phyloP scores from a whole-genome alignment of 1,284 basidiomycete species.

The Hemileia vastatrix region DNA sequence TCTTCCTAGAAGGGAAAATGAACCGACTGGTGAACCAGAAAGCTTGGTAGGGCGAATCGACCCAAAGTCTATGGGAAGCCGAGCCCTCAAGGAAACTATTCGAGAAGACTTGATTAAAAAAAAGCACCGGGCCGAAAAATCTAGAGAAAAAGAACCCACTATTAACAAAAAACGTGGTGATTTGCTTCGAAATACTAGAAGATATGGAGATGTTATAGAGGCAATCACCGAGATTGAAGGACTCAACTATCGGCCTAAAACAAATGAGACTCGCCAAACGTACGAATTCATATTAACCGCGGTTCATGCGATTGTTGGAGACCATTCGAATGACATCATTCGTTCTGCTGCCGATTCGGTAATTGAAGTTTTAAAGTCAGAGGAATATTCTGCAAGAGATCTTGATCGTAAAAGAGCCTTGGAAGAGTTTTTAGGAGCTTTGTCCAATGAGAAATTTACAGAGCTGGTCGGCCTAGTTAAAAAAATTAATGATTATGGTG shows the following conservation, averaged over 20 bases:
- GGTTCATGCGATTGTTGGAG: constrained; percentile 71
- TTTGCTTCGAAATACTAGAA: constrained; percentile 5
- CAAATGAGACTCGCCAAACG: constrained; percentile 84
- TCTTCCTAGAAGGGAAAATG: constrained; percentile 54
- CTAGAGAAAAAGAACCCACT: no score
- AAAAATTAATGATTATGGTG: constrained; percentile 92
- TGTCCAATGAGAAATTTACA: constrained; percentile 68
- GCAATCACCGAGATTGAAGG: constrained; percentile 73
- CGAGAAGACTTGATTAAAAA: constrained; percentile 85
- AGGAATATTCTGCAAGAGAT: constrained; percentile 65
- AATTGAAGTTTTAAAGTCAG: constrained; percentile 81
- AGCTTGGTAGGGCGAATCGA: constrained; percentile 85
- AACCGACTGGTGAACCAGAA: constrained; percentile 91
- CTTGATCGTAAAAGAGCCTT: constrained; percentile 97
- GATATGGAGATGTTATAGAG: constrained; percentile 79
- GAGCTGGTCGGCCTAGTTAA: constrained; percentile 80
- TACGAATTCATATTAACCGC: constrained; percentile 84
- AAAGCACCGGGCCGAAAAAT: constrained; percentile 50
- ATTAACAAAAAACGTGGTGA: no score
- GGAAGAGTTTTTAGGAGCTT: constrained; percentile 62
- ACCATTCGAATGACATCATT: constrained; percentile 90
- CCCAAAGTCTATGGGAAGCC: constrained; percentile 84
- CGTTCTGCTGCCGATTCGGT: constrained; percentile 86
- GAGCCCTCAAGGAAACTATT: constrained; percentile 68
- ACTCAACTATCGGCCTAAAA: constrained; percentile 79